Conservation (phyloP, 768 basidiomycete genomes). For the Phanerochaete carnosa region DNA sequence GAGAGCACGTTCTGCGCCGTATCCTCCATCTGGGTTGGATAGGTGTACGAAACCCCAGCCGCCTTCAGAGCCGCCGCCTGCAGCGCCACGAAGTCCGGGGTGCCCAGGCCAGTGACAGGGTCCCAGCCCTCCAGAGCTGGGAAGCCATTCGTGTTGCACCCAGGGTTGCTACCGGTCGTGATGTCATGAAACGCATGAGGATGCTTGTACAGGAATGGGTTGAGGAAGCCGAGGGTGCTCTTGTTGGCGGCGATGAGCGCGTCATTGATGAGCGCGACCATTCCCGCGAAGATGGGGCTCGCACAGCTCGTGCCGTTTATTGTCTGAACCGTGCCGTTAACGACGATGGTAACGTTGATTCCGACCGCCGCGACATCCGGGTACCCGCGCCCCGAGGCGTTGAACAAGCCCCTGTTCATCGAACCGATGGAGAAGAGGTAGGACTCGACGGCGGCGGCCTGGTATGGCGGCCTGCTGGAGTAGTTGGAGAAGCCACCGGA, state of each 20-base stretch:
- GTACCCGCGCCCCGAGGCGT: constrained; percentile 40
- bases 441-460: constrained; percentile 38
- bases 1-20: no score
- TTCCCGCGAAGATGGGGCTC: constrained; percentile 57
- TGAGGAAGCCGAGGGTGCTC: constrained; percentile 34
- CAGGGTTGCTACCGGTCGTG: constrained; percentile 27
- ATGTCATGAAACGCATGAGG: constrained; percentile 30
- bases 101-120: constrained; percentile 33
- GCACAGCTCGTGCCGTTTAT: constrained; percentile 63
- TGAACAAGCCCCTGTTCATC: constrained; percentile 57
- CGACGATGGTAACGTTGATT: constrained; percentile 42
- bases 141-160: constrained; percentile 34
- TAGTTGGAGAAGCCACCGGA: constrained; percentile 66
- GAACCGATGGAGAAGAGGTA: constrained; percentile 46
- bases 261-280: constrained; percentile 54
- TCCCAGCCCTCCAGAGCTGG: constrained; percentile 30
- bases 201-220: constrained; percentile 31
- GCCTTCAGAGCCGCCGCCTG: constrained; percentile 18
- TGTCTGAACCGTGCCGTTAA: constrained; percentile 29
- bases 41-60: background rate
- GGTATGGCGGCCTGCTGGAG: constrained; percentile 54
- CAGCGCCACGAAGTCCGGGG: constrained; percentile 29
- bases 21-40: background rate
- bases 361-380: constrained; percentile 69
- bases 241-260: constrained; percentile 26